These are phyloP conservation scores for Jackrogersella multiformis DNA, from an alignment of 495 filamentous ascomycete genomes.

Conservation along the genomic window DNA sequence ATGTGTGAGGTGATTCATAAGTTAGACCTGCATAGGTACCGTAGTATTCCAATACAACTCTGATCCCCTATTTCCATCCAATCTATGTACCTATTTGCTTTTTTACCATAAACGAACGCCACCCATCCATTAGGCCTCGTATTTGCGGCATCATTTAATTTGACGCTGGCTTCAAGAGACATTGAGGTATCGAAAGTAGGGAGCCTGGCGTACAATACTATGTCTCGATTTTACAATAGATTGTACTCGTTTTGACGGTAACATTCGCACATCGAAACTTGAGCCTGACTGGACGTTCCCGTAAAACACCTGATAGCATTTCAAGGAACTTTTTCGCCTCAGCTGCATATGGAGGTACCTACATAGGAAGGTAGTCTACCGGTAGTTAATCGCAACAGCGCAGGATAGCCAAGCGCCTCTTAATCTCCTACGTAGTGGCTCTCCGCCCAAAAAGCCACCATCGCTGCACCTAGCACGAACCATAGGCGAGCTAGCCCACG, in stretches of 20 bases:
- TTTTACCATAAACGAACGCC: conserved; percentile 2
- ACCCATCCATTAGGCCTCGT: not conserved
- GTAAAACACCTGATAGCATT: not conserved
- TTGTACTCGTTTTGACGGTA: not conserved
- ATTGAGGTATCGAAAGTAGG: not conserved
- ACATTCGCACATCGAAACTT: not conserved
- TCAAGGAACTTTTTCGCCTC: too few species aligned
- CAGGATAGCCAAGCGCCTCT: conserved; percentile 8
- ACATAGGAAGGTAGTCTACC: too few species aligned
- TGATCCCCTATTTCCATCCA: not conserved
- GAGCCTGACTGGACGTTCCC: not conserved
- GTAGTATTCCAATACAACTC: not conserved
- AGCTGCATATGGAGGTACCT: not conserved
- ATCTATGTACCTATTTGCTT: conserved; percentile 1
- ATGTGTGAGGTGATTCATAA: not conserved
- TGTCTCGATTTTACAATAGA: not conserved
- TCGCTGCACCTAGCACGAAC: conserved; percentile 20
- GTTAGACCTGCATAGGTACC: not conserved
- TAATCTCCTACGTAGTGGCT: conserved; percentile 15
- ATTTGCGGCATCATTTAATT: not conserved
- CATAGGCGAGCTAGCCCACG: conserved; percentile 5
- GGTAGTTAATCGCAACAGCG: not conserved
- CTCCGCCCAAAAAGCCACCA: conserved; percentile 14
- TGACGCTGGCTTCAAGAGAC: not conserved
- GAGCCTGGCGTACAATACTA: too few species aligned